Conservation (phyloP, 352 stramenopile genomes). For the Poterioochromonas sp. region DNA sequence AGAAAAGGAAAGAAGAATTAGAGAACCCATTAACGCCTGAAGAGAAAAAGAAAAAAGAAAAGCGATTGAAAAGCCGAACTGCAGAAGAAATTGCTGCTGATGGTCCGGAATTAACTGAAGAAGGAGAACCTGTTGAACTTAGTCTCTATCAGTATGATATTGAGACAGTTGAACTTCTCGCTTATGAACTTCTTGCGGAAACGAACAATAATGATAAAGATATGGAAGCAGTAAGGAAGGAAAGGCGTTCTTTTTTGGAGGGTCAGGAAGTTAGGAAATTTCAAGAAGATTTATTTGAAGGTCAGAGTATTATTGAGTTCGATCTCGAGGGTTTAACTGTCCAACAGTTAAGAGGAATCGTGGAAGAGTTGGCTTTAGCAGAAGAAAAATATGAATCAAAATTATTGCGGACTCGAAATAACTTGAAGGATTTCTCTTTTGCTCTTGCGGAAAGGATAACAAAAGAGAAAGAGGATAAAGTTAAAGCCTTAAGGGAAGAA, state of each 20-base stretch:
- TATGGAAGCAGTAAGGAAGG: neutral
- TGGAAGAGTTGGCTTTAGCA: slow-evolving; percentile 6
- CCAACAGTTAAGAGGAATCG: neutral
- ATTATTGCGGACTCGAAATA: neutral
- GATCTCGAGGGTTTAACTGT: neutral
- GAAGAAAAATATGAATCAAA: slow-evolving; percentile 23
- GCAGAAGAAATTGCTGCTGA: neutral
- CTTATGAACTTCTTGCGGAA: neutral
- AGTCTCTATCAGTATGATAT: slow-evolving; percentile 28
- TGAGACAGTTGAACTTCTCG: slow-evolving; percentile 28
- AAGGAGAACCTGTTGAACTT: neutral
- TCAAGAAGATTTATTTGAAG: slow-evolving; percentile 16
- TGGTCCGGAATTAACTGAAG: neutral
- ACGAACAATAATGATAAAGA: neutral
- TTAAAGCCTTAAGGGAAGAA: neutral
- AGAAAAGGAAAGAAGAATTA: neutral
- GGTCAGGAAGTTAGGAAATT: slow-evolving; percentile 6
- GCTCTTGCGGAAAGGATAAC: neutral
- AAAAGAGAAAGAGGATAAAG: neutral
- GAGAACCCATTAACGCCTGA: slow-evolving; percentile 10
- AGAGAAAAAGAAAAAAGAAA: slow-evolving; percentile 21
- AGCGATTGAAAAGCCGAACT: neutral
- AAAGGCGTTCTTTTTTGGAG: neutral
- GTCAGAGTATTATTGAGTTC: neutral
- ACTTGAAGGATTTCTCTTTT: slow-evolving; percentile 34